Evolutionary conservation across 1,139 yeast genomes (phyloP).

Genomic region (Waltiozyma solani): DNA sequence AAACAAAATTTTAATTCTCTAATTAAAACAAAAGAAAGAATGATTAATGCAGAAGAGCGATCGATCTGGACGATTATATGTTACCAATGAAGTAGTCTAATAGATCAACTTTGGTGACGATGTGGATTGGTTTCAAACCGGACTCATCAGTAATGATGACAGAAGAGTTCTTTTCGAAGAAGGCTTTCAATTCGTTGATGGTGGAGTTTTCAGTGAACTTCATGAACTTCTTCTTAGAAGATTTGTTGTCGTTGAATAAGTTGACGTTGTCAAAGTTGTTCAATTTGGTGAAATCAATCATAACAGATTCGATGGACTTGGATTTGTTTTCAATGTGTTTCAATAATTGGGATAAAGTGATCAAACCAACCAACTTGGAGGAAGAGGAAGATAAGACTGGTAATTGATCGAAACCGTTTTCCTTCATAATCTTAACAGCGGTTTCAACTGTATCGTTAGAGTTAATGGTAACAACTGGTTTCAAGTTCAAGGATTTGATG

Average conservation of each 20-base stretch:
- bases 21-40: neutral
- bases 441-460: conserved; percentile 51
- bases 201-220: conserved; percentile 64
- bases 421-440: conserved; percentile 63
- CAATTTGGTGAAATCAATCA: conserved; percentile 68
- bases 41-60: neutral
- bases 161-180: conserved; percentile 80
- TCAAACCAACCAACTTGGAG: conserved; percentile 59
- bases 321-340: conserved; percentile 58
- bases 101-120: conserved; percentile 83
- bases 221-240: conserved; percentile 58
- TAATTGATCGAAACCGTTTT: conserved; percentile 78
- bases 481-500: conserved; percentile 62
- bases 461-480: conserved; percentile 73
- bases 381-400: conserved; percentile 50
- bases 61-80: neutral
- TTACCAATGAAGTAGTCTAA: conserved; percentile 39
- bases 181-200: conserved; percentile 59
- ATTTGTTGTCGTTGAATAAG: conserved; percentile 52
- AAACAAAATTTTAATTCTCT: too few relatives aligned
- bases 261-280: conserved; percentile 53
- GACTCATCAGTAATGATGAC: conserved; percentile 69
- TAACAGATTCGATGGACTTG: conserved; percentile 50
- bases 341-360: conserved; percentile 67
- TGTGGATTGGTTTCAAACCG: conserved; percentile 66